Conservation (phyloP, 306 rosid species). For the Prunus salicina region DNA sequence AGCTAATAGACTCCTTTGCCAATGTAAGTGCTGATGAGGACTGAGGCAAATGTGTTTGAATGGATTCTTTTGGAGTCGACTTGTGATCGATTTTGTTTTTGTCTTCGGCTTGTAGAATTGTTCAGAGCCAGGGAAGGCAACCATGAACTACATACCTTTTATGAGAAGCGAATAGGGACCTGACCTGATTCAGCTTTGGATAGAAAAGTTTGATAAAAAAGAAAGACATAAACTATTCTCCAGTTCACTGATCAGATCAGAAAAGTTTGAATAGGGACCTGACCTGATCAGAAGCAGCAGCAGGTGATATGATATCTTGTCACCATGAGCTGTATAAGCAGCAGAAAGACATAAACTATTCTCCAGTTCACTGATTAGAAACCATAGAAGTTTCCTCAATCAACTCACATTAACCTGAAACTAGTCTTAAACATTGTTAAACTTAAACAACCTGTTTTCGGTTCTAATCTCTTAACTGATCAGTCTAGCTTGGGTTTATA, state of each 20-base stretch:
- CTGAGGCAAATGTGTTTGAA: constrained; percentile 6
- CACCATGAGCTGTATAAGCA: constrained; percentile 2
- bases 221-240: too few species aligned
- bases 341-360: neutral
- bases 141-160: neutral
- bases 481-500: too few species aligned
- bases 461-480: too few species aligned
- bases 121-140: neutral
- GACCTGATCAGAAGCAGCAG: too few species aligned
- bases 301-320: neutral
- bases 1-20: neutral
- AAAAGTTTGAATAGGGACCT: too few species aligned
- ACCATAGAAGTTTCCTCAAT: neutral
- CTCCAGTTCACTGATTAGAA: neutral
- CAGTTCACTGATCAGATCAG: too few species aligned
- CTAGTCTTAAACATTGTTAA: too few species aligned
- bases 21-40: neutral
- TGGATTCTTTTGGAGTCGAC: constrained; percentile 12
- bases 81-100: neutral
- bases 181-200: too few species aligned
- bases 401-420: too few species aligned
- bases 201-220: neutral
- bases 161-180: too few species aligned
- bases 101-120: neutral
- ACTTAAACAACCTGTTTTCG: too few species aligned